These are phyloP conservation scores for Immersiporthe knoxdaviesiana DNA, from an alignment of 2,329 filamentous ascomycete genomes.

Conservation along the genomic window DNA sequence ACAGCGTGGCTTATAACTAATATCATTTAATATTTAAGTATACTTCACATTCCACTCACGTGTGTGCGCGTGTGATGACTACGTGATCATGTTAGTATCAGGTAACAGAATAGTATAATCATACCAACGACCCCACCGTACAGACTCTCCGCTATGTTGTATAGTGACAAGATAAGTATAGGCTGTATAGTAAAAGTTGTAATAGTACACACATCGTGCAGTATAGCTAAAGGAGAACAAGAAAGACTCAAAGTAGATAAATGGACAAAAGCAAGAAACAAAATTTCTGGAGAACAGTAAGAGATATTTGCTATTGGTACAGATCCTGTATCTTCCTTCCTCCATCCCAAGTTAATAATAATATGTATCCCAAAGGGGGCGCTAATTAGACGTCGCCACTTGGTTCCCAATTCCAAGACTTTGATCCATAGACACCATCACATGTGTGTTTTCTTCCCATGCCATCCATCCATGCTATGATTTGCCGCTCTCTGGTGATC, in stretches of 20 bases:
- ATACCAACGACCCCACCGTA: neutral
- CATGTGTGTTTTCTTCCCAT: neutral
- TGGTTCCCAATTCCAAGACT: neutral
- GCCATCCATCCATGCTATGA: neutral
- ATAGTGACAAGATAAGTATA: neutral
- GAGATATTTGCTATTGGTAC: neutral
- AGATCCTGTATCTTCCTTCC: neutral
- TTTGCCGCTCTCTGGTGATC: neutral
- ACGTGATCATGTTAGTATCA: neutral
- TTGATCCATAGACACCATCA: neutral
- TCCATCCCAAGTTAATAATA: neutral
- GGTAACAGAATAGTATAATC: neutral
- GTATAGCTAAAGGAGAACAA: neutral
- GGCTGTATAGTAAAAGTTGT: too few relatives aligned
- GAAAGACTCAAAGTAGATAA: neutral
- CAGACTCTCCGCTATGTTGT: neutral
- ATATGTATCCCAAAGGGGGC: neutral
- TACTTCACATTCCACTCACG: neutral
- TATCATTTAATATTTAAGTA: too few relatives aligned
- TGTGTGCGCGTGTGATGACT: neutral
- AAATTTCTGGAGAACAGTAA: neutral
- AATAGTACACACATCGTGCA: neutral
- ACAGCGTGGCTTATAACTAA: neutral
- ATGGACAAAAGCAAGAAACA: neutral
- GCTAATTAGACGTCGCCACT: neutral